Evolutionary conservation across 352 stramenopile genomes (phyloP), one percentile per base, ranked within the genome.

Genomic region (Aphanomyces cochlioides): DNA sequence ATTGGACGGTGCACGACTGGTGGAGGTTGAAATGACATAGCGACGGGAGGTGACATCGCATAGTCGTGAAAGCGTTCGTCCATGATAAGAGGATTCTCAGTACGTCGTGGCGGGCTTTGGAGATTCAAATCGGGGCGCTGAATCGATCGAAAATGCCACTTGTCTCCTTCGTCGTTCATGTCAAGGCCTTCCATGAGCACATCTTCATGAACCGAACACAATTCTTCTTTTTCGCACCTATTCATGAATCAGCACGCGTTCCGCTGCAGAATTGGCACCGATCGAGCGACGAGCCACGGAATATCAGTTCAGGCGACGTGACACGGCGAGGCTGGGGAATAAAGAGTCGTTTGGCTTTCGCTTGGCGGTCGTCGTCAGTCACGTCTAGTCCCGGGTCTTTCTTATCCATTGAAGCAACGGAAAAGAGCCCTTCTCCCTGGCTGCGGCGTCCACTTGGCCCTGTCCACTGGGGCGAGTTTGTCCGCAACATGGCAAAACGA

Each of bases 261-360:
- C 21, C 7, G 39, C 10, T 47, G 13, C 36, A 45, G n/a, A 38
- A 40, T 43, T 56, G 17, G 28, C 48, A 72, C 65, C 53, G 47
- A 39, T 75, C 65, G 47, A 70, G 64, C 34, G 64, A 70, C 37
- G 64, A 37, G 47, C 54, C 43, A 34, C 72, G 61, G 56, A 77
- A 77, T 38, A 77, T 74, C 21, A 77, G 68, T 3, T 77, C 73
- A 5, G 73, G 73, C 3, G 73, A 78, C 10, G 73, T 73, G 13
- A 73, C 64, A 28, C 73, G 69, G 13, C 69, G 73, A 15, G 73
- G 73, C 7, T 43, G 57, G 39, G 73, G 73, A 5, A 66, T 66
- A 39, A 75, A 70, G 64, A 70, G 12, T 7, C 17, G 43, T 36
- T 61, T 61, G 15, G 54, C 54, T 37, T 70, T 70, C 34, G 64